Percentiles rank a stretch among this genome's conserved stretches.
Evolutionary conservation across 2,329 filamentous ascomycete species (phyloP).

Genomic region (Cercospora beticola): DNA sequence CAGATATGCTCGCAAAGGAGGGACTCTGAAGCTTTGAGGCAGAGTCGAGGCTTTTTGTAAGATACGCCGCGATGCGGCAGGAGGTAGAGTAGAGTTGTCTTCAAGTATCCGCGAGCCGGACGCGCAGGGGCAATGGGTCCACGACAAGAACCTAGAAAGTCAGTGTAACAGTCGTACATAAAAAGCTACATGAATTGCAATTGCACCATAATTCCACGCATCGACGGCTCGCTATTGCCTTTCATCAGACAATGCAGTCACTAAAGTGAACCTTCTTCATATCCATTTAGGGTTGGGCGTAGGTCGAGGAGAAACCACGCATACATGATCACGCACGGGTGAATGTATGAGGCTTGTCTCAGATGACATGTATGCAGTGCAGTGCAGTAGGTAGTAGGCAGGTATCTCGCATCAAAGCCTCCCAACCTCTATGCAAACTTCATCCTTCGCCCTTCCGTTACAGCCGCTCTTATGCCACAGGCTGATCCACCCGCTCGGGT

Average conservation of each 20-base stretch:
- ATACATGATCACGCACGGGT: background rate
- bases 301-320: background rate
- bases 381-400: background rate
- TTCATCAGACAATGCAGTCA: background rate
- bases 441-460: background rate
- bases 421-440: background rate
- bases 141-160: background rate
- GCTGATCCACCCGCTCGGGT: conserved; percentile 46
- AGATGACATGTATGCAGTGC: background rate
- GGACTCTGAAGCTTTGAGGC: conserved; percentile 31
- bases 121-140: background rate
- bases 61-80: background rate
- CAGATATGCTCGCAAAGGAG: conserved; percentile 46
- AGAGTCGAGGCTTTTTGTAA: background rate
- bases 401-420: background rate
- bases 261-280: background rate
- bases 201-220: background rate
- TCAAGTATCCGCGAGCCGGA: background rate
- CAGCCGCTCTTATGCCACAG: conserved; percentile 25
- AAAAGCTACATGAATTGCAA: background rate
- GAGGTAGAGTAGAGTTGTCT: background rate
- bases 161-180: background rate
- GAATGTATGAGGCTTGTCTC: background rate
- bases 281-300: background rate
- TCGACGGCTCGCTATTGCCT: background rate